Evolutionary conservation across 225 moss, liverwort and hornwort species (phyloP).

Genomic region (Marchantia paleacea): DNA sequence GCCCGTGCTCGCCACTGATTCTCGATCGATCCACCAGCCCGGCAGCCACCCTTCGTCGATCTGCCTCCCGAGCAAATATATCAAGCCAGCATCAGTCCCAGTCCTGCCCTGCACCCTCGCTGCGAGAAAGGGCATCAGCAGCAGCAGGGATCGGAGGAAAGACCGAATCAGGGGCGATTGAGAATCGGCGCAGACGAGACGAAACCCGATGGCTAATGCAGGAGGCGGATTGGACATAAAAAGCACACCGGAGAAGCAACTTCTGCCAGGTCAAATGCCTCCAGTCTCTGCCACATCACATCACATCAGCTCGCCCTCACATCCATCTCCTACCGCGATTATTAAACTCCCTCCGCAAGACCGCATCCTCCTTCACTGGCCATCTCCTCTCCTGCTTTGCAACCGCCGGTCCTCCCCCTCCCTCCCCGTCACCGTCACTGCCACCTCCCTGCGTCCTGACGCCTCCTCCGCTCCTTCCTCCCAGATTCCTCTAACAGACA

Average conservation of each 20-base stretch:
- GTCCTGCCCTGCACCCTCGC: background rate
- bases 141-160: background rate
- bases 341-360: background rate
- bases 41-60: background rate
- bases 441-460: too few relatives aligned
- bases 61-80: background rate
- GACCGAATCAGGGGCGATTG: background rate
- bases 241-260: background rate
- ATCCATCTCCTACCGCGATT: background rate
- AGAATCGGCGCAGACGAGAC: slow-evolving; percentile 10
- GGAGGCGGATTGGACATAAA: slow-evolving; percentile 3
- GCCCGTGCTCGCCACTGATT: background rate
- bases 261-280: background rate
- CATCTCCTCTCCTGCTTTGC: too few relatives aligned
- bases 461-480: too few relatives aligned
- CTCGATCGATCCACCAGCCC: background rate
- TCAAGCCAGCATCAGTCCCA: background rate
- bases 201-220: slow-evolving; percentile 1
- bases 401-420: too few relatives aligned
- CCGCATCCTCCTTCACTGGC: too few relatives aligned
- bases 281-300: background rate
- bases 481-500: too few relatives aligned
- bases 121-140: background rate
- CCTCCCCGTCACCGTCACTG: too few relatives aligned
- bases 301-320: background rate